Conservation (phyloP, 2,329 filamentous ascomycete species). For the Pseudopithomyces maydicus region DNA sequence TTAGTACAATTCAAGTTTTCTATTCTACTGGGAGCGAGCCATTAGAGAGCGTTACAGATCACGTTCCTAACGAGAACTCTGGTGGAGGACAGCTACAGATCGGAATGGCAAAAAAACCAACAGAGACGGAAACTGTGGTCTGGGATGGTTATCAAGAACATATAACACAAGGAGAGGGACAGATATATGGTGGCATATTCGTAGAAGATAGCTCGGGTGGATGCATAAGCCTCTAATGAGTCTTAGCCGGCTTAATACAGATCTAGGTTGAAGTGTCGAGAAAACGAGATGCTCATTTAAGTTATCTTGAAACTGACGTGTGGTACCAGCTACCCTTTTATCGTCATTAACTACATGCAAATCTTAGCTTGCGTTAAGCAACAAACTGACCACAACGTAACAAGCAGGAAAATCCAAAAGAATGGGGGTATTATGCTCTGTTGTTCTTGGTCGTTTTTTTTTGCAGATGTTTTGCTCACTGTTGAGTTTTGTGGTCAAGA, state of each 20-base stretch:
- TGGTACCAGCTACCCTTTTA: no score
- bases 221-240: slow-evolving; percentile 24
- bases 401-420: no score
- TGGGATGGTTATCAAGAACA: slow-evolving; percentile 34
- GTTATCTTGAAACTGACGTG: not conserved
- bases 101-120: slow-evolving; percentile 36
- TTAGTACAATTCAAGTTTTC: slow-evolving; percentile 31
- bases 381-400: no score
- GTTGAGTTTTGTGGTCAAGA: no score
- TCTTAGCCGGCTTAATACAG: not conserved
- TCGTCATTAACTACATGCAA: no score
- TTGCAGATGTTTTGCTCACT: no score
- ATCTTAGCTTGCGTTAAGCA: no score
- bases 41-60: slow-evolving; percentile 19
- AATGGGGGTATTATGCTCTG: no score
- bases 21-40: slow-evolving; percentile 22
- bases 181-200: slow-evolving; percentile 40
- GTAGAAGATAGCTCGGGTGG: slow-evolving; percentile 31
- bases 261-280: no score
- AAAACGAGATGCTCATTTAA: not conserved
- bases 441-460: no score
- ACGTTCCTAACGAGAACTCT: slow-evolving; percentile 25
- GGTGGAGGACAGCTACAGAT: slow-evolving; percentile 34
- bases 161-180: slow-evolving; percentile 24
- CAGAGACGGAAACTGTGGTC: slow-evolving; percentile 31